These are phyloP conservation scores for Coleophoma eucalyptorum DNA, from an alignment of 2,329 filamentous ascomycete genomes.

Conservation along the genomic window DNA sequence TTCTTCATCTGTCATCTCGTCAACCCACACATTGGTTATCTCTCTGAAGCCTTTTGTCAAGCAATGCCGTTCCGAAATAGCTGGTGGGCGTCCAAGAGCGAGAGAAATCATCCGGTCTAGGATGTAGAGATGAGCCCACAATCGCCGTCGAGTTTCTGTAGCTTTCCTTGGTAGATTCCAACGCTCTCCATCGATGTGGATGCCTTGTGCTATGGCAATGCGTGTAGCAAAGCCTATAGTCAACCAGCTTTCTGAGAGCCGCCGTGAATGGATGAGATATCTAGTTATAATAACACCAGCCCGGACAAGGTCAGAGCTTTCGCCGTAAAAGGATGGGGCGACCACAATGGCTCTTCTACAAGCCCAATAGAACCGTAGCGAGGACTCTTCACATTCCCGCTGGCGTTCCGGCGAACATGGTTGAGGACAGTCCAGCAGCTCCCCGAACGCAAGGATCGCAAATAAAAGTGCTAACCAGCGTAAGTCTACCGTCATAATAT, in stretches of 20 bases:
- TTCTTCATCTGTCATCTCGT: constrained; percentile 29
- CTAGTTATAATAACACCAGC: constrained; percentile 35
- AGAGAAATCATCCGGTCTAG: constrained; percentile 35
- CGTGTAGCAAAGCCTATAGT: constrained; percentile 37
- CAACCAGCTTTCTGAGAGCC: constrained; percentile 35
- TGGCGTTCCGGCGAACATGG: constrained; percentile 30
- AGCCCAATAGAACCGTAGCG: constrained; percentile 37
- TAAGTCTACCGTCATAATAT: constrained; percentile 34
- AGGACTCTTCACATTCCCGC: constrained; percentile 33
- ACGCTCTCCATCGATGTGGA: constrained; percentile 37
- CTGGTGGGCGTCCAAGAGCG: constrained; percentile 34
- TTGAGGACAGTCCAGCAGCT: constrained; percentile 30
- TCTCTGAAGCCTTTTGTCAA: constrained; percentile 32
- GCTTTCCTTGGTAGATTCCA: constrained; percentile 32
- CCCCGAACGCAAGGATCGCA: constrained; percentile 35
- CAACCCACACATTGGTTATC: constrained; percentile 34
- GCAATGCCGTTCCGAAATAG: constrained; percentile 34
- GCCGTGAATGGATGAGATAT: constrained; percentile 35
- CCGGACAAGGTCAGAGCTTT: constrained; percentile 35
- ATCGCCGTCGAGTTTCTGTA: constrained; percentile 31
- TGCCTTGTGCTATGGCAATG: constrained; percentile 38
- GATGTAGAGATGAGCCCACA: constrained; percentile 36
- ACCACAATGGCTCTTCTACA: constrained; percentile 34
- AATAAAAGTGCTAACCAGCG: constrained; percentile 37
- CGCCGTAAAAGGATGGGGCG: constrained; percentile 36